Base-by-base conservation (phyloP, 2,329 filamentous ascomycete genomes). In the Cercospora zeina region DNA sequence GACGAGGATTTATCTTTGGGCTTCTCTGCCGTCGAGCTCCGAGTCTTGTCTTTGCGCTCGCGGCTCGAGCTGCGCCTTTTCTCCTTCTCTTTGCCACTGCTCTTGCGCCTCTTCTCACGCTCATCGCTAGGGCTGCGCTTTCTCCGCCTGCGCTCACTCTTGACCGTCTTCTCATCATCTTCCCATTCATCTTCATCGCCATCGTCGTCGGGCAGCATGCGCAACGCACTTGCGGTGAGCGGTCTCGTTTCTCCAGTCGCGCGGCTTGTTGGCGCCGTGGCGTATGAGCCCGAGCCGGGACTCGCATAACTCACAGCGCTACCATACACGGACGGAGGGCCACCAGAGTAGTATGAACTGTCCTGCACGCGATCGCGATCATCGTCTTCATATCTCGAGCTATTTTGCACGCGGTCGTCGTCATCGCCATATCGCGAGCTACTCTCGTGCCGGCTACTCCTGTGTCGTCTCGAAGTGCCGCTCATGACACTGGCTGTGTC, bases 221-320 rank as follows among this genome's bases (percentile, higher is more conserved):
- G 67, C 57, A 76, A 63, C 1, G 74, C 72, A 63, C 73, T 75
- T 57, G 72, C 74, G 4, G 74, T 75, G 62, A 76, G 62, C 14
- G 67, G 63, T 21, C 59, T 65, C 33, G 57, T 53, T 21, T 60
- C 57, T 24, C 36, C 65, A 72, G 73, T 61, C 42, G 55, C 68
- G 36, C 69, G 63, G 51, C 67, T 69, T 33, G 58, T 72, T 55
- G 66, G 67, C 34, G 77, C 77, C 45, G 78, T 79, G 37, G 68
- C 75, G 69, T 76, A 79, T 34, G 53, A 39, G 36, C 57, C 55
- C 8, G 42, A 60, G 13, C 33, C 34, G 1, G 62, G 62, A 27
- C 57, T 60, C 21, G 58, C 57, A 45, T 62, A 62, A 27, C 39
- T 58, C 34, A 49, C 54, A 45, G 49, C 50, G 47, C 51, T 59